phyloP scores from a whole-genome alignment of 1,284 basidiomycete genomes.

The Peniophora sp. region DNA sequence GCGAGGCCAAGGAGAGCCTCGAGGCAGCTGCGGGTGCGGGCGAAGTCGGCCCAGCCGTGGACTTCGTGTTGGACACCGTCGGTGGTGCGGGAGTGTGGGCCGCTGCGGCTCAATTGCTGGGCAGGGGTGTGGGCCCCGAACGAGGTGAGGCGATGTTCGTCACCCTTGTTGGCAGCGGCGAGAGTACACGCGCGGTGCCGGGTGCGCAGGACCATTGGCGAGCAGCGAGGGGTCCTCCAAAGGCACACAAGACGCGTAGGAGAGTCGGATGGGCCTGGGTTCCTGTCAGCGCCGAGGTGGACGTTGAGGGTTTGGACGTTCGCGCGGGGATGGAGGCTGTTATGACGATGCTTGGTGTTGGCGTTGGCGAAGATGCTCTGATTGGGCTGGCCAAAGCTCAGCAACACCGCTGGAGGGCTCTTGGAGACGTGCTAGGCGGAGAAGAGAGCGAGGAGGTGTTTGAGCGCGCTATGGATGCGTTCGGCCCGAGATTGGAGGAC shows the following conservation, averaged over 20 bases:
- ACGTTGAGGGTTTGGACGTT: conserved; percentile 72
- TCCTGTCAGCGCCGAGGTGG: conserved; percentile 63
- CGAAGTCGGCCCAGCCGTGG: conserved; percentile 45
- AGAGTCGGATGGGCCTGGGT: conserved; percentile 68
- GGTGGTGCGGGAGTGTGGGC: conserved; percentile 75
- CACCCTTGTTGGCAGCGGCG: conserved; percentile 60
- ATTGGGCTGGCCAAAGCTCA: no score
- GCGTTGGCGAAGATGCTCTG: conserved; percentile 26
- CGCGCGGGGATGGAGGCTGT: conserved; percentile 55
- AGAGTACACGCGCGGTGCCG: conserved; percentile 51
- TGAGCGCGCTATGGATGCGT: conserved; percentile 55
- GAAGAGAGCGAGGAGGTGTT: conserved; percentile 39
- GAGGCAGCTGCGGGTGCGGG: conserved; percentile 41
- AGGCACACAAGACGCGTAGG: conserved; percentile 10
- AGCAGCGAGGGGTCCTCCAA: conserved; percentile 26
- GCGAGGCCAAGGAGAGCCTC: conserved; percentile 46
- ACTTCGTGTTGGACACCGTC: conserved; percentile 74
- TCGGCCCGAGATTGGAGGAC: conserved; percentile 22
- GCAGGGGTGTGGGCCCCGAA: conserved; percentile 13
- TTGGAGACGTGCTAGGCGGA: conserved; percentile 17
- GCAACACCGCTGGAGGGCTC: conserved; percentile 29
- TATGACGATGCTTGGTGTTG: conserved; percentile 30
- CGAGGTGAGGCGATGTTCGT: conserved; percentile 51
- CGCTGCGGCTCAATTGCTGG: conserved; percentile 54
- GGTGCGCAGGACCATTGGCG: conserved; percentile 63